Evolutionary conservation across 1,284 basidiomycete species (phyloP).

Genomic region (Xerocomus amazonicus): DNA sequence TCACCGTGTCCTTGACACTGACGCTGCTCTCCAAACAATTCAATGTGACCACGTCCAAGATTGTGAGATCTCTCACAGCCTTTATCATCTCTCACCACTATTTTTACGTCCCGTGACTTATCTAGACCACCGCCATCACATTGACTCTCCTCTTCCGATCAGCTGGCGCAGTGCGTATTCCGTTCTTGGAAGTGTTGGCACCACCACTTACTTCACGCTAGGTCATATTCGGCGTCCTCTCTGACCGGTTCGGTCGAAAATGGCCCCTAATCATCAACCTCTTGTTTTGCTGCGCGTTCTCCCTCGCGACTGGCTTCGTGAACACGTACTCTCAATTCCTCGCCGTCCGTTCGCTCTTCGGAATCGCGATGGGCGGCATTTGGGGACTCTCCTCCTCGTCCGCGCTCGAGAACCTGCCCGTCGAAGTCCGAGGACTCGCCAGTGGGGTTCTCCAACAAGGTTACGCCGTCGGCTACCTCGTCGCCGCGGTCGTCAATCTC

Average conservation of each 20-base stretch:
- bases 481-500: conserved; percentile 76
- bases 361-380: conserved; percentile 84
- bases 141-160: conserved; percentile 90
- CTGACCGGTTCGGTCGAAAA: conserved; percentile 88
- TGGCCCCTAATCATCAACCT: conserved; percentile 87
- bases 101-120: conserved; percentile 1
- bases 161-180: conserved; percentile 63
- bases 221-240: conserved; percentile 76
- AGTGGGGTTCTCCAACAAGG: conserved; percentile 85
- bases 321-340: conserved; percentile 67
- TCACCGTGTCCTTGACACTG: conserved; percentile 76
- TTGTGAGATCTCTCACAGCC: conserved; percentile 43
- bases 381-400: conserved; percentile 78
- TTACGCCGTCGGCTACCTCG: conserved; percentile 64
- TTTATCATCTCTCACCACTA: neutral
- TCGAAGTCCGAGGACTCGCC: conserved; percentile 81
- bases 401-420: conserved; percentile 87
- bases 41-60: conserved; percentile 39
- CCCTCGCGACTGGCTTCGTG: conserved; percentile 78
- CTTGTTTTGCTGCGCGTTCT: conserved; percentile 67
- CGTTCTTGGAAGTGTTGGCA: neutral
- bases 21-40: conserved; percentile 55
- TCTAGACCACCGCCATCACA: conserved; percentile 81
- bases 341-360: conserved; percentile 73
- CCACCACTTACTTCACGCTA: conserved; percentile 14